Evolutionary conservation across 2,329 filamentous ascomycete genomes (phyloP), one percentile per base, ranked within the genome.

Genomic region (Xylariales sp.): DNA sequence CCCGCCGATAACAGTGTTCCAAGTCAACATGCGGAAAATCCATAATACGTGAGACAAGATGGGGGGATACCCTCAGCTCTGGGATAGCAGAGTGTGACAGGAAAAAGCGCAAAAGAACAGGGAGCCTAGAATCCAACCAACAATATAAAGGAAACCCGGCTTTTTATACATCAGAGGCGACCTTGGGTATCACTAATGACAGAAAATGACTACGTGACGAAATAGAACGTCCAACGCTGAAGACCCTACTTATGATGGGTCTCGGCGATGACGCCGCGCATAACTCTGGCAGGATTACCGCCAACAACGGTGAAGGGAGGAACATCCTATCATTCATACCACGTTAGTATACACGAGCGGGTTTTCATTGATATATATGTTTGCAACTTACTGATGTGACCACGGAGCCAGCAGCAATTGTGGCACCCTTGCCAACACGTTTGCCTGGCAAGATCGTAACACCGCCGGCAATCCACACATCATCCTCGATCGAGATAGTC

Each of bases 391-490:
- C 70, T 80, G 84, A 91, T 2, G 87, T 90, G 16, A 95, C 89
- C 25, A 95, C 82, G 49, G 85, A 86, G 12, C 86, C 88, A 6
- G 90, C 88, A 8, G 87, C 89, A 43, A 95, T 76, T 1, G 85
- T 87, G 40, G 76, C 79, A 5, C 89, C 89, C 55, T 79, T 79
- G 7, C 89, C 88, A 51, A 96, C 85, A 24, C 71, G 88, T 19
- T 91, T 78, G 6, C 88, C 88, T 0, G 86, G 83, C 41, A 94
- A 69, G 42, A 96, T 83, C 23, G 77, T 81, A 12, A 82, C 85
- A 52, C 84, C 84, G 11, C 85, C 86, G 2, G 83, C 86, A 44
- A 94, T 78, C 79, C 84, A 90, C 56, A 85, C 85, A 61, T 95
- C 88, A 46, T 93, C 84, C 46, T 88, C 87, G 45, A 97, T 91